phyloP scores from a whole-genome alignment of 768 basidiomycete genomes.

The Lanmaoa rubissima region DNA sequence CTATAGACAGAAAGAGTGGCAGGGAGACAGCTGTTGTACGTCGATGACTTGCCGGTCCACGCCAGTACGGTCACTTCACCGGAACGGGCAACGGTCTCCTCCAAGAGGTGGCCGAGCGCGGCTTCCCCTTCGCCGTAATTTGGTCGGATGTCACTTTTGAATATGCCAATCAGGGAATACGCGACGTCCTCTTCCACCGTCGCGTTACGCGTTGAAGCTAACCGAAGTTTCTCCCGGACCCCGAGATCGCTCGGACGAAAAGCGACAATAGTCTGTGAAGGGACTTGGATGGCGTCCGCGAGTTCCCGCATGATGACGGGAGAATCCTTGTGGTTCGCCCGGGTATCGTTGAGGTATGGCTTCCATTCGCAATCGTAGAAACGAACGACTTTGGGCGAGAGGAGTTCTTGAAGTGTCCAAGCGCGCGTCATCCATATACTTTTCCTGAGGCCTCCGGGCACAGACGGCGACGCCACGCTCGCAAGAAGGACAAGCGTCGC shows the following conservation, averaged over 20 bases:
- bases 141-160: constrained; percentile 8
- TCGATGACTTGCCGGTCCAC: constrained; percentile 5
- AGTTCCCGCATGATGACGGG: constrained; percentile 7
- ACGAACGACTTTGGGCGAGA: constrained; percentile 9
- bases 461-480: not conserved
- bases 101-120: constrained; percentile 6
- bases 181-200: constrained; percentile 8
- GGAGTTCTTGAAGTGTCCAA: constrained; percentile 14
- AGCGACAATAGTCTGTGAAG: not conserved
- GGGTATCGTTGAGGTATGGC: constrained; percentile 3
- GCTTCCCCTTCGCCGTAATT: constrained; percentile 2
- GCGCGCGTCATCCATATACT: constrained; percentile 10
- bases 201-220: constrained; percentile 6
- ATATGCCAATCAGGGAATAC: constrained; percentile 12
- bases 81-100: constrained; percentile 1
- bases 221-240: constrained; percentile 7
- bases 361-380: constrained; percentile 12
- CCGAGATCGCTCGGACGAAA: constrained; percentile 3
- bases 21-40: constrained; percentile 12
- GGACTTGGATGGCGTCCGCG: constrained; percentile 3
- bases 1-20: not conserved
- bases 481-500: constrained; percentile 1
- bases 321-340: constrained; percentile 11
- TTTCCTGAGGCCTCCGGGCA: not conserved
- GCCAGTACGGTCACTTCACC: constrained; percentile 6